Conservation (phyloP, 805 yeast species). For the Schizosaccharomyces osmophilus region DNA sequence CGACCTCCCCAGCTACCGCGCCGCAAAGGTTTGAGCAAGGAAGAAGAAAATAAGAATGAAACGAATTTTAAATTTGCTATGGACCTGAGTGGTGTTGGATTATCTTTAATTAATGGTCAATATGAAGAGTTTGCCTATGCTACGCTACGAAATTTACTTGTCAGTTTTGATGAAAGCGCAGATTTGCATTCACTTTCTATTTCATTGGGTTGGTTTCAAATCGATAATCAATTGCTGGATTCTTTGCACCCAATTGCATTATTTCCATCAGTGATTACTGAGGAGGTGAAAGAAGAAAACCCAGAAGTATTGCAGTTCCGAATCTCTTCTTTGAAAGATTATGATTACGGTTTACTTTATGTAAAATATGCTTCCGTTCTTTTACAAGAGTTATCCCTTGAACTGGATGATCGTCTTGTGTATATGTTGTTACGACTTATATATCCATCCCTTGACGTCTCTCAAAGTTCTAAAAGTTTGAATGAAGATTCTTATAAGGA, state of each 20-base stretch:
- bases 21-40: slow-evolving; percentile 6
- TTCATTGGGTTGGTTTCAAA: slow-evolving; percentile 62
- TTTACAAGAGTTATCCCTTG: slow-evolving; percentile 75
- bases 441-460: not conserved
- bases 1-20: not conserved
- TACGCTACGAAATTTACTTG: slow-evolving; percentile 59
- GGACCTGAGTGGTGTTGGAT: slow-evolving; percentile 54
- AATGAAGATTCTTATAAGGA: not conserved
- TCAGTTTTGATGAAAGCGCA: slow-evolving; percentile 49
- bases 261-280: slow-evolving; percentile 76
- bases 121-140: slow-evolving; percentile 60
- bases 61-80: slow-evolving; percentile 30
- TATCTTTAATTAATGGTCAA: slow-evolving; percentile 53
- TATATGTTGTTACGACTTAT: slow-evolving; percentile 30
- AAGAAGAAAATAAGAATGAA: slow-evolving; percentile 27
- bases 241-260: slow-evolving; percentile 67
- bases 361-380: slow-evolving; percentile 76
- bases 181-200: slow-evolving; percentile 52
- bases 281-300: slow-evolving; percentile 47
- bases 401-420: slow-evolving; percentile 79
- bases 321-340: slow-evolving; percentile 61
- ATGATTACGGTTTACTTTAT: slow-evolving; percentile 67
- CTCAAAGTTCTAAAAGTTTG: not conserved
- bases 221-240: slow-evolving; percentile 77
- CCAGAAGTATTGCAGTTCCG: slow-evolving; percentile 79